Percentiles rank a stretch among this genome's conserved stretches.
phyloP scores from a whole-genome alignment of 1,139 yeast species.

The Yamadazyma atlantica region DNA sequence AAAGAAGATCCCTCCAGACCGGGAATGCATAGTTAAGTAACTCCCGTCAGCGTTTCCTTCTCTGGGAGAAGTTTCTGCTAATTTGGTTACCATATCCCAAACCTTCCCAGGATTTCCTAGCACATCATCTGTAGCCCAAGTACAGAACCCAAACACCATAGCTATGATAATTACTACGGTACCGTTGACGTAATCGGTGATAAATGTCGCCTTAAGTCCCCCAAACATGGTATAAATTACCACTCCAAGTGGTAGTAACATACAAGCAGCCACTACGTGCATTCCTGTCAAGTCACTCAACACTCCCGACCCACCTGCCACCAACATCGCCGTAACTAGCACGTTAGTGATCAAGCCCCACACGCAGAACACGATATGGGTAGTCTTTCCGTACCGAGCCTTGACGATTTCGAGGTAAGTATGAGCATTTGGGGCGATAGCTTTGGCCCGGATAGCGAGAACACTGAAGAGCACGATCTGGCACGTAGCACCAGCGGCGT shows the following conservation, averaged over 20 bases:
- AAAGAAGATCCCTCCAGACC: conserved; percentile 77
- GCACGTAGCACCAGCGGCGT: conserved; percentile 54
- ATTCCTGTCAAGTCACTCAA: conserved; percentile 78
- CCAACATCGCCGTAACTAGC: conserved; percentile 82
- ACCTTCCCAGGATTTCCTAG: conserved; percentile 83
- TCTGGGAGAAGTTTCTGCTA: conserved; percentile 60
- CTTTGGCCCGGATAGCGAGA: conserved; percentile 56
- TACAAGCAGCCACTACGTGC: conserved; percentile 78
- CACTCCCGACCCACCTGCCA: conserved; percentile 85
- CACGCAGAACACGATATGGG: conserved; percentile 69
- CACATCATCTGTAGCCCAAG: conserved; percentile 58
- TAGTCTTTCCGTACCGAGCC: conserved; percentile 52
- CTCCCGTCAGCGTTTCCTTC: conserved; percentile 77
- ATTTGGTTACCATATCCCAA: conserved; percentile 64
- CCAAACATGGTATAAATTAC: conserved; percentile 82
- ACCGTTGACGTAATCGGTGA: conserved; percentile 84
- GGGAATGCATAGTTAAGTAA: conserved; percentile 76
- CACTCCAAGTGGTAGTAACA: conserved; percentile 80
- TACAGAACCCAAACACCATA: conserved; percentile 59
- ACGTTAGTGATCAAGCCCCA: conserved; percentile 87
- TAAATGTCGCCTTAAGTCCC: conserved; percentile 86
- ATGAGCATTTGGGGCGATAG: conserved; percentile 58
- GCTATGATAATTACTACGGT: conserved; percentile 60
- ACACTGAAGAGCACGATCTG: conserved; percentile 54
- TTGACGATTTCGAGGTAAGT: conserved; percentile 55